phyloP scores from a whole-genome alignment of 345 rosid species.

The Ailanthus altissimus region DNA sequence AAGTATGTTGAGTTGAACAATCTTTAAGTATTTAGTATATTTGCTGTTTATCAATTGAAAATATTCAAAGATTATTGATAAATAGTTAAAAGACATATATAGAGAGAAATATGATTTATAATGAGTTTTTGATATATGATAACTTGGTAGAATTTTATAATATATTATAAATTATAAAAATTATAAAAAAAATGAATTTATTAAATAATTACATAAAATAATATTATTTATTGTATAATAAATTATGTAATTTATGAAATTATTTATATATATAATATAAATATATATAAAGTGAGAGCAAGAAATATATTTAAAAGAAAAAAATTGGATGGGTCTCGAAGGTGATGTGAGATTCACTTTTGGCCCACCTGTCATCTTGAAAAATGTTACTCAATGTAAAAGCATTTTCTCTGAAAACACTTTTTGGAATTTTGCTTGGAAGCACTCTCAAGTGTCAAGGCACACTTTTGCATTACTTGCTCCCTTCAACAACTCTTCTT shows the following conservation, averaged over 20 bases:
- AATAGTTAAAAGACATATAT: no score
- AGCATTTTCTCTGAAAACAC: not conserved
- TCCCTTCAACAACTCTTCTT: not conserved
- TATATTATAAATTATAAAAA: no score
- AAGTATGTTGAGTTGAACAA: not conserved
- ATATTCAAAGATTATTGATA: not conserved
- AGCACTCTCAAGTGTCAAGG: not conserved
- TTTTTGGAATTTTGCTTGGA: conserved; percentile 17
- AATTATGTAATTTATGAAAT: no score
- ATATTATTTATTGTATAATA: no score
- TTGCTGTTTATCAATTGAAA: not conserved
- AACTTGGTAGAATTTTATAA: no score
- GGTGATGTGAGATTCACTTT: not conserved
- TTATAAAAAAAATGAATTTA: no score
- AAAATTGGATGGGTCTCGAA: not conserved
- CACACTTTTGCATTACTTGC: not conserved
- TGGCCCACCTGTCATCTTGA: not conserved
- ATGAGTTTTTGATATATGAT: no score
- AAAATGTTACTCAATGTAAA: not conserved
- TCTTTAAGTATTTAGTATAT: not conserved
- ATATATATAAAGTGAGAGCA: not conserved
- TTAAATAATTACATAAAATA: no score
- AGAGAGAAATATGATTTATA: no score
- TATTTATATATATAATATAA: no score
- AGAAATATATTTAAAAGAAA: not conserved